Base-by-base conservation (phyloP, 176 grass and related monocot genomes). In the Musa acuminata region DNA sequence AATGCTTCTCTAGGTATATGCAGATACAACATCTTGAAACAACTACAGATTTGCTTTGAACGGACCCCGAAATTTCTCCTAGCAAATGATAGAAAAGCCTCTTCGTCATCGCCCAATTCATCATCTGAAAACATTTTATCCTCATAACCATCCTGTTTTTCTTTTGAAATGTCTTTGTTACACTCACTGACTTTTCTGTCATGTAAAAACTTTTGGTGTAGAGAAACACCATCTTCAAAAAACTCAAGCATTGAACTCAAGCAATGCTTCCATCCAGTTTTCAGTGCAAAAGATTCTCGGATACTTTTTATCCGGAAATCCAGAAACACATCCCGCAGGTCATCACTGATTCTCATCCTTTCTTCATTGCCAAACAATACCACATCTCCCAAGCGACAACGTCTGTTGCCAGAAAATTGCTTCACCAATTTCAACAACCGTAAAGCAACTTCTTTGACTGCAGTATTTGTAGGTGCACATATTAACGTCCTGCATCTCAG, bases 381-480 rank as follows among this genome's bases (percentile, higher is more conserved):
- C 29, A 96, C 83, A 82, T 96, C 86, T 57, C 89, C 89, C 20
- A 92, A 77, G 55, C 86, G 80, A 77, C 83, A 75, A 1, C 11
- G 24, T 13, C 67, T 52, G 53, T 13, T 71, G 78, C 53, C 77
- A 80, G 77, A 75, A 17, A 74, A 80, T 51, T 80, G 79, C 35
- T 78, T 63, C 50, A 85, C 52, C 57, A 96, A 13, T n/a, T 85
- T 81, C 74, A 96, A 65, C 71, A 96, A 74, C 64, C 89, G 82
- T 51, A 78, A 89, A 26, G 89, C 78, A 51, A 89, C 78, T 96
- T 92, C 88, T 75, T 85, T 81, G 24, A 92, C 83, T 74, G 92
- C 92, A 78, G 84, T 96, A 60, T 96, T 96, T 64, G 92, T 96
- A 29, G 89, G 87, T 35, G 92, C 84, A 78, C 92, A 96, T 22